A percentile compares a stretch with the other conserved stretches of the same genome.
Evolutionary conservation across 2,329 filamentous ascomycete genomes (phyloP).

Genomic region (Zasmidium citrigriseum): DNA sequence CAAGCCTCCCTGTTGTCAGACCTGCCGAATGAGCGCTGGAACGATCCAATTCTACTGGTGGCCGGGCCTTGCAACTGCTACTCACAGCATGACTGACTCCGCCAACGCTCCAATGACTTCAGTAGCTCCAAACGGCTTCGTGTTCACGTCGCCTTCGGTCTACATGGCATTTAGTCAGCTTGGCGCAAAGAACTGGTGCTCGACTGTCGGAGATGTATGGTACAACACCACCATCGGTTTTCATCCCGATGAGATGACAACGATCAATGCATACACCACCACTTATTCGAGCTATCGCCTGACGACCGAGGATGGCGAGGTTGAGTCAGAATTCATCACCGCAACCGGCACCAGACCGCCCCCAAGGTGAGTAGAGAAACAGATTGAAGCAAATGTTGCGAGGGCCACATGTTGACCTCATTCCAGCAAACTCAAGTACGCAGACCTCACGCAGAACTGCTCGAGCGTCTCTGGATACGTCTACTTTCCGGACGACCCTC

Average conservation of each 20-base stretch:
- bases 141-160: slow-evolving; percentile 13
- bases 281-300: slow-evolving; percentile 6
- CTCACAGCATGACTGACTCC: background rate
- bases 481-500: slow-evolving; percentile 13
- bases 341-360: slow-evolving; percentile 4
- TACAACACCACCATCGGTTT: slow-evolving; percentile 13
- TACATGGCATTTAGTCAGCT: slow-evolving; percentile 15
- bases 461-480: slow-evolving; percentile 10
- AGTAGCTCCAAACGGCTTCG: slow-evolving; percentile 6
- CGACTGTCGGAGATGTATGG: slow-evolving; percentile 11
- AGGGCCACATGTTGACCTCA: no score
- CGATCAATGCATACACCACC: slow-evolving; percentile 5
- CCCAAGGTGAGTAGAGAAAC: no score
- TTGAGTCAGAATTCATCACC: background rate
- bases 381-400: no score
- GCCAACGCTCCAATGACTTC: background rate
- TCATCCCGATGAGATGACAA: slow-evolving; percentile 13
- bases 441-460: slow-evolving; percentile 13
- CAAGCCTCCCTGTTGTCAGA: slow-evolving; percentile 12
- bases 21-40: slow-evolving; percentile 10
- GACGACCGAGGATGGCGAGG: background rate
- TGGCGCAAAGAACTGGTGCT: slow-evolving; percentile 12
- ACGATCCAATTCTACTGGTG: slow-evolving; percentile 17
- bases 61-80: slow-evolving; percentile 11
- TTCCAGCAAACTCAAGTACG: slow-evolving; percentile 11